phyloP scores from a whole-genome alignment of 2,329 filamentous ascomycete species.

The Pseudogymnoascus sp. region DNA sequence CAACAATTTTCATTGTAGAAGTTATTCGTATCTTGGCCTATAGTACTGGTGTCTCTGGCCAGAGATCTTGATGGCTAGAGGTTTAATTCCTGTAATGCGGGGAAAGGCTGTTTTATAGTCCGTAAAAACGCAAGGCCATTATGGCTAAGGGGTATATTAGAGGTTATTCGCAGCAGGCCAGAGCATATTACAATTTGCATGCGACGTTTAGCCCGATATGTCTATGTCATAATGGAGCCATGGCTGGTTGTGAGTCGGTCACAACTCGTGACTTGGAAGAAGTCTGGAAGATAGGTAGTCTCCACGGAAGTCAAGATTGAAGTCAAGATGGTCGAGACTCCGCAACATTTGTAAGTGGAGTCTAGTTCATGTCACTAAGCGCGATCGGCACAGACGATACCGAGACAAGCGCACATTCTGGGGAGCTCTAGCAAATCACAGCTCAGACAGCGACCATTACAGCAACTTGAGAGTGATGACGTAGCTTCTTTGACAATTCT shows the following conservation, averaged over 20 bases:
- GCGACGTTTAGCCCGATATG: background rate
- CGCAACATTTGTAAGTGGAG: background rate
- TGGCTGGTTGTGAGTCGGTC: background rate
- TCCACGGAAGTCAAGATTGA: background rate
- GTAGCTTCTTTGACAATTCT: background rate
- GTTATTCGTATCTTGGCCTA: background rate
- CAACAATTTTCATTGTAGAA: background rate
- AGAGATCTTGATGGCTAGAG: background rate
- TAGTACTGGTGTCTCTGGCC: background rate
- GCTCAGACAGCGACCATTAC: background rate
- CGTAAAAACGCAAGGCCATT: background rate
- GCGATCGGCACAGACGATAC: background rate
- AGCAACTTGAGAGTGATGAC: background rate
- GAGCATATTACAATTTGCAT: background rate
- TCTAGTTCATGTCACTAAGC: background rate
- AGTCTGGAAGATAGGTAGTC: background rate
- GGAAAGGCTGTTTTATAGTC: background rate
- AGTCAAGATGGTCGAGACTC: background rate
- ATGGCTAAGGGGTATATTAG: background rate
- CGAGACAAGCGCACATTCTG: background rate
- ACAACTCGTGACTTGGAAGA: background rate
- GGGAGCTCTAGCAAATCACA: background rate
- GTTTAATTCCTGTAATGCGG: background rate
- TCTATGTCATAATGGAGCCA: background rate
- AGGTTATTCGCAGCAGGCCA: background rate